These are phyloP conservation scores for Fistulinella cinereoalba DNA, from an alignment of 1,284 basidiomycete species.

Conservation along the genomic window DNA sequence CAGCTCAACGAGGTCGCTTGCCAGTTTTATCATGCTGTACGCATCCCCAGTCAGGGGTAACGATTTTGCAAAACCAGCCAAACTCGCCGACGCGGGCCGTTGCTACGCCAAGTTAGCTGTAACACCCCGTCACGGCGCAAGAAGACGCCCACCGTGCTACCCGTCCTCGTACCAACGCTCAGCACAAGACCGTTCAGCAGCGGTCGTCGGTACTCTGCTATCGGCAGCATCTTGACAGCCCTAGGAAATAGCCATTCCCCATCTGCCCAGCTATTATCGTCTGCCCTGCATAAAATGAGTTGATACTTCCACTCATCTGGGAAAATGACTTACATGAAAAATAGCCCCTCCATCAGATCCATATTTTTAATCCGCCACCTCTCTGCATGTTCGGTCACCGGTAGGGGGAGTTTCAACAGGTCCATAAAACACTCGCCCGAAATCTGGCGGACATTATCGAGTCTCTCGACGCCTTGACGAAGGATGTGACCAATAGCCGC, in stretches of 20 bases:
- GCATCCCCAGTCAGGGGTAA: slow-evolving; percentile 43
- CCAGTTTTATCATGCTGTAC: slow-evolving; percentile 50
- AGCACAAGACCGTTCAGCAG: slow-evolving; percentile 73
- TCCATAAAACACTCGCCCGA: slow-evolving; percentile 64
- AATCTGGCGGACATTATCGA: slow-evolving; percentile 85
- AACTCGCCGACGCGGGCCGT: slow-evolving; percentile 60
- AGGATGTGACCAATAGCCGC: slow-evolving; percentile 65
- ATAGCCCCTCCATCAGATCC: slow-evolving; percentile 49
- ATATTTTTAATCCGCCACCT: slow-evolving; percentile 51
- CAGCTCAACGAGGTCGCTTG: slow-evolving; percentile 54
- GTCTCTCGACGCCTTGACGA: slow-evolving; percentile 88
- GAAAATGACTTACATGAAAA: slow-evolving; percentile 47
- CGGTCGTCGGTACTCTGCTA: slow-evolving; percentile 57
- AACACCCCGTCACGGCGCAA: slow-evolving; percentile 9
- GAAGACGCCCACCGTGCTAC: slow-evolving; percentile 64
- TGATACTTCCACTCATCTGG: background rate
- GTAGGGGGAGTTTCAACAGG: slow-evolving; percentile 47
- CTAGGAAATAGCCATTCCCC: slow-evolving; percentile 68
- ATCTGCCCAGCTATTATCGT: slow-evolving; percentile 60
- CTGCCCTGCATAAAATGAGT: slow-evolving; percentile 26
- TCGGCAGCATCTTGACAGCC: slow-evolving; percentile 65
- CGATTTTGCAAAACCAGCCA: slow-evolving; percentile 54
- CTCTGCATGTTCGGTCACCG: slow-evolving; percentile 38
- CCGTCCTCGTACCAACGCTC: slow-evolving; percentile 77
- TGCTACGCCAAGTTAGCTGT: slow-evolving; percentile 45